Conservation (phyloP, 1,139 yeast genomes). For the Pichia sp. region DNA sequence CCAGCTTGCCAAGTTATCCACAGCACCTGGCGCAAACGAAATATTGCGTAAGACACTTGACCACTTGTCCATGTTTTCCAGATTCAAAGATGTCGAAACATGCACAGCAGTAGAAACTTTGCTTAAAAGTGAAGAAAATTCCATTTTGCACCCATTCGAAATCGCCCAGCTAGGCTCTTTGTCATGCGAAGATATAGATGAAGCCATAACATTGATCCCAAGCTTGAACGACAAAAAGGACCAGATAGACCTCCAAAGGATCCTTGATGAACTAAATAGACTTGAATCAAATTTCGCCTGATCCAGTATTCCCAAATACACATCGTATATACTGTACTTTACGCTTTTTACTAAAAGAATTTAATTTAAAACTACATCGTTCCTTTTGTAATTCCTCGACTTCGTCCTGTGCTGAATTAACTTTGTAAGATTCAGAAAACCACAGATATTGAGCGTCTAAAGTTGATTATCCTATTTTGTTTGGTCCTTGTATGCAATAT, state of each 20-base stretch:
- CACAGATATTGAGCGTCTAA: background rate
- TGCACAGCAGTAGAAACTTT: conserved; percentile 90
- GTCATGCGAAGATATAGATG: conserved; percentile 96
- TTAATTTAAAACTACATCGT: background rate
- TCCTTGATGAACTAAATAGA: conserved; percentile 80
- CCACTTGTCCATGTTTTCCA: conserved; percentile 76
- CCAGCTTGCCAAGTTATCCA: conserved; percentile 62
- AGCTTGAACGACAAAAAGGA: conserved; percentile 72
- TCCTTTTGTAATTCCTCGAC: background rate
- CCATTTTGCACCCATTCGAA: conserved; percentile 88
- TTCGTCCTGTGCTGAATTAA: background rate
- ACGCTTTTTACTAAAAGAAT: background rate
- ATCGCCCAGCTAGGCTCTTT: conserved; percentile 90
- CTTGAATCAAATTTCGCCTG: conserved; percentile 39
- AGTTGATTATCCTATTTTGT: background rate
- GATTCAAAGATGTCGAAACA: conserved; percentile 88
- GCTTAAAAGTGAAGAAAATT: conserved; percentile 59
- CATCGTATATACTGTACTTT: background rate
- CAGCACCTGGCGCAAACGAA: conserved; percentile 55
- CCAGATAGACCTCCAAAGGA: conserved; percentile 81
- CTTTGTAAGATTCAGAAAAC: background rate
- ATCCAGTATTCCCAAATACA: background rate
- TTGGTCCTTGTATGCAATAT: conserved; percentile 8
- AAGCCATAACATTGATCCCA: conserved; percentile 91
- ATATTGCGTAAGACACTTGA: conserved; percentile 90